A percentile compares a stretch with the other conserved stretches of the same genome.
phyloP scores from a whole-genome alignment of 345 rosid genomes.

The Microthlaspi erraticum region DNA sequence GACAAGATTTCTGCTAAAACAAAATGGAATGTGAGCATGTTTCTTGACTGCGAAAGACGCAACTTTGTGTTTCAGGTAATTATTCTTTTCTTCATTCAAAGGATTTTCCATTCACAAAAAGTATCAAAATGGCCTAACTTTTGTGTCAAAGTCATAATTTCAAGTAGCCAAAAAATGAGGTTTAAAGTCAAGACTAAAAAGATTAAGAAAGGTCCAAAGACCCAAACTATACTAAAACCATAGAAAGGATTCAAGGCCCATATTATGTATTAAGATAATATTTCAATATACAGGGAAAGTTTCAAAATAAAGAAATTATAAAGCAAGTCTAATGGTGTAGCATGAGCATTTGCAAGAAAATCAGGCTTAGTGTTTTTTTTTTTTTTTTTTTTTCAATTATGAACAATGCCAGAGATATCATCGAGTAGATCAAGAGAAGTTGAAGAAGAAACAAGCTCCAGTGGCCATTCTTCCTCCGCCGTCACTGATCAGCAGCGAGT shows the following conservation, averaged over 20 bases:
- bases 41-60: slow-evolving; percentile 88
- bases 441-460: slow-evolving; percentile 48
- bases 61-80: slow-evolving; percentile 92
- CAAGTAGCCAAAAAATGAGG: neutral
- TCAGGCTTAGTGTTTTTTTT: neutral
- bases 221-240: neutral
- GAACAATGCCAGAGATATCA: slow-evolving; percentile 70
- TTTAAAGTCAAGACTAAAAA: neutral
- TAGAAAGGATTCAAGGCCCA: too few species aligned
- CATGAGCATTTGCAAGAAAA: neutral
- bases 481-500: slow-evolving; percentile 35
- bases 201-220: neutral
- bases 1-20: slow-evolving; percentile 71
- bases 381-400: neutral
- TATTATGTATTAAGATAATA: neutral
- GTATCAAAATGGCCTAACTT: neutral
- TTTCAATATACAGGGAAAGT: neutral
- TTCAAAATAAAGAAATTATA: neutral
- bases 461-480: slow-evolving; percentile 27
- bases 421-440: slow-evolving; percentile 46
- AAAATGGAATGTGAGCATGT: slow-evolving; percentile 81
- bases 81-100: slow-evolving; percentile 25
- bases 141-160: neutral
- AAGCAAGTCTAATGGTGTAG: neutral
- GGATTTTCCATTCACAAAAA: neutral